Percentiles rank a stretch among this genome's conserved stretches.
Evolutionary conservation across 164 flowering plant genomes (phyloP).

Genomic region (Warburgia ugandensis): DNA sequence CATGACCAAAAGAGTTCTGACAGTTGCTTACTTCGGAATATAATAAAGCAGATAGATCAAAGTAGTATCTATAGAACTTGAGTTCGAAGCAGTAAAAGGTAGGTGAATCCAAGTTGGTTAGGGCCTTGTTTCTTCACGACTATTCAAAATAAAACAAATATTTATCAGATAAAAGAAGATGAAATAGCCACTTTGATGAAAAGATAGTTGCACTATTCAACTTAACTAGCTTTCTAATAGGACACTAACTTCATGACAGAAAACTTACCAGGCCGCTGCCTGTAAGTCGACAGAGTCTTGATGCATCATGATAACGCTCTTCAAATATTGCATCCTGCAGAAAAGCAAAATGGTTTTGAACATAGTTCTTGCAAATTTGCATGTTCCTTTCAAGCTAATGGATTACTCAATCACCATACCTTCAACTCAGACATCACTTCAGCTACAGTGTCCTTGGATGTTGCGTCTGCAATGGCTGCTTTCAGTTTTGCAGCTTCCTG

Average conservation of each 20-base stretch:
- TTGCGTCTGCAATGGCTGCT: conserved; percentile 60
- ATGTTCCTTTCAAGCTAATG: too few relatives aligned
- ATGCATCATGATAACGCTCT: conserved; percentile 95
- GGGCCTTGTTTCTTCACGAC: too few relatives aligned
- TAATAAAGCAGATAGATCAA: too few relatives aligned
- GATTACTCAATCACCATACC: conserved; percentile 28
- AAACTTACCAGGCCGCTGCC: conserved; percentile 82
- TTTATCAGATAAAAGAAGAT: too few relatives aligned
- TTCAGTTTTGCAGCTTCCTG: conserved; percentile 77
- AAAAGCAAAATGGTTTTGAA: conserved; percentile 8
- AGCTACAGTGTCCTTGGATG: conserved; percentile 68
- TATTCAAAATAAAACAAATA: too few relatives aligned
- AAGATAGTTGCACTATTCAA: too few relatives aligned
- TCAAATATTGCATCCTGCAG: conserved; percentile 73
- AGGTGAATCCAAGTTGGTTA: too few relatives aligned
- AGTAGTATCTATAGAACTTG: too few relatives aligned
- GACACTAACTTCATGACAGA: not conserved
- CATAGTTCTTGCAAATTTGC: not conserved
- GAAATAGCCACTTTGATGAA: too few relatives aligned
- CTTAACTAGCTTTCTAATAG: not conserved
- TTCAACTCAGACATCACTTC: conserved; percentile 75
- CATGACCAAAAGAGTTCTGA: too few relatives aligned
- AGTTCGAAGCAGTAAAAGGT: too few relatives aligned
- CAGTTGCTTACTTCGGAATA: too few relatives aligned
- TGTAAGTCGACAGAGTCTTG: conserved; percentile 56